Conservation (phyloP, 495 filamentous ascomycete species). For the Penicillium parvum region DNA sequence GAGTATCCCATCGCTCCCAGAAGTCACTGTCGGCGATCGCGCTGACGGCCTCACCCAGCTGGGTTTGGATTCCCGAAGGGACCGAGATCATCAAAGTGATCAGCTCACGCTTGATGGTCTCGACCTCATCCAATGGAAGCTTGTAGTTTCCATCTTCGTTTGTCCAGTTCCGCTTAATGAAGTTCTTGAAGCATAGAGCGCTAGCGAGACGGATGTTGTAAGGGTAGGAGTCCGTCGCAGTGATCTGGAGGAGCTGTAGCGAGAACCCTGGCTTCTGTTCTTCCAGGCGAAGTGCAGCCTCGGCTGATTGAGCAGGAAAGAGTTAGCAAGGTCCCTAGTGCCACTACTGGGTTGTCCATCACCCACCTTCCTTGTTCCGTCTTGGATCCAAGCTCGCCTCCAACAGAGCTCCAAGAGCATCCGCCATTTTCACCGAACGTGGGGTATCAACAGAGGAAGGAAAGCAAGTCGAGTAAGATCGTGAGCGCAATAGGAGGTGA, state of each 20-base stretch:
- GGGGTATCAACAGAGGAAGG: slow-evolving; percentile 27
- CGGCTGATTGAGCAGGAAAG: slow-evolving; percentile 53
- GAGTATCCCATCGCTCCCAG: slow-evolving; percentile 88
- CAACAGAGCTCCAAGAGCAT: slow-evolving; percentile 68
- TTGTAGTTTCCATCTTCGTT: slow-evolving; percentile 92
- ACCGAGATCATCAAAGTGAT: slow-evolving; percentile 95
- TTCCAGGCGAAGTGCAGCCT: slow-evolving; percentile 66
- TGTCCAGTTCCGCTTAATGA: slow-evolving; percentile 86
- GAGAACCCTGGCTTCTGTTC: slow-evolving; percentile 81
- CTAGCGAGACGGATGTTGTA: slow-evolving; percentile 79
- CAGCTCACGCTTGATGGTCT: slow-evolving; percentile 86
- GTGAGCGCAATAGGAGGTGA: slow-evolving; percentile 3
- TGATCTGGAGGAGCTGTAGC: slow-evolving; percentile 81
- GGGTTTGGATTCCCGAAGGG: slow-evolving; percentile 78
- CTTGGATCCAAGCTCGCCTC: slow-evolving; percentile 80
- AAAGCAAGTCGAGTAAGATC: slow-evolving; percentile 2
- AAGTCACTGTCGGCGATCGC: slow-evolving; percentile 98
- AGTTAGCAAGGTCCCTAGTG: slow-evolving; percentile 9
- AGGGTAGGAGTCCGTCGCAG: slow-evolving; percentile 64
- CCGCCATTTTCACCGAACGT: slow-evolving; percentile 60
- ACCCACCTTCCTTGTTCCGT: slow-evolving; percentile 82
- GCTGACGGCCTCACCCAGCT: slow-evolving; percentile 93
- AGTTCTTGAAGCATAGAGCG: slow-evolving; percentile 97
- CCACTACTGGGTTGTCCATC: neutral
- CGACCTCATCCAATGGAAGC: slow-evolving; percentile 72